Evolutionary conservation across 2,329 filamentous ascomycete species (phyloP).

Genomic region (Fusarium verrucosum): DNA sequence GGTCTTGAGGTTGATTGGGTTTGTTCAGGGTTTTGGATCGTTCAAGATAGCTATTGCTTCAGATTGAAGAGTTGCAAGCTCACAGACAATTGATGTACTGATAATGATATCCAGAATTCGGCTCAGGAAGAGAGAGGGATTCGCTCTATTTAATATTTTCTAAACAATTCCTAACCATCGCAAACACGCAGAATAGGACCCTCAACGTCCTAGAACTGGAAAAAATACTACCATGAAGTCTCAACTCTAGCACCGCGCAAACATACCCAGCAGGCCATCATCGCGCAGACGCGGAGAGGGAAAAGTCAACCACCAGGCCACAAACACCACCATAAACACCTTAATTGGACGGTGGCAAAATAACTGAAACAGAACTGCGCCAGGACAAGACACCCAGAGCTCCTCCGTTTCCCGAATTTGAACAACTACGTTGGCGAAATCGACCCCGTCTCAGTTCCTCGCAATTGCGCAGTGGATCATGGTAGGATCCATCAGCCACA

Average conservation of each 20-base stretch:
- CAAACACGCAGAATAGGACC: constrained; percentile 19
- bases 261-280: constrained; percentile 23
- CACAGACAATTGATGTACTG: not conserved
- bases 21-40: not conserved
- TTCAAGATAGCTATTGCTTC: not conserved
- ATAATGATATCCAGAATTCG: not conserved
- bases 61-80: not conserved
- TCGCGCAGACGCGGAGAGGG: constrained; percentile 8
- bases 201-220: constrained; percentile 21
- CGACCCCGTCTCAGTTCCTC: not conserved
- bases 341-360: constrained; percentile 25
- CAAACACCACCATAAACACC: constrained; percentile 12
- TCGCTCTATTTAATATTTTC: not conserved
- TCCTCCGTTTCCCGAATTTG: not conserved
- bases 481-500: constrained; percentile 8
- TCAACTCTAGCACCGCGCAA: constrained; percentile 1
- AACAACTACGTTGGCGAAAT: constrained; percentile 8
- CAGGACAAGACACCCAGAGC: not conserved
- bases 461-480: constrained; percentile 13
- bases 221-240: constrained; percentile 24
- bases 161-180: not conserved
- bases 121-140: not conserved
- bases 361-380: constrained; percentile 16
- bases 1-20: not conserved
- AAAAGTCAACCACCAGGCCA: constrained; percentile 5